A percentile compares a stretch with the other conserved stretches of the same genome.
Evolutionary conservation across 352 stramenopile species (phyloP).

Genomic region (Pythium catenulatum): DNA sequence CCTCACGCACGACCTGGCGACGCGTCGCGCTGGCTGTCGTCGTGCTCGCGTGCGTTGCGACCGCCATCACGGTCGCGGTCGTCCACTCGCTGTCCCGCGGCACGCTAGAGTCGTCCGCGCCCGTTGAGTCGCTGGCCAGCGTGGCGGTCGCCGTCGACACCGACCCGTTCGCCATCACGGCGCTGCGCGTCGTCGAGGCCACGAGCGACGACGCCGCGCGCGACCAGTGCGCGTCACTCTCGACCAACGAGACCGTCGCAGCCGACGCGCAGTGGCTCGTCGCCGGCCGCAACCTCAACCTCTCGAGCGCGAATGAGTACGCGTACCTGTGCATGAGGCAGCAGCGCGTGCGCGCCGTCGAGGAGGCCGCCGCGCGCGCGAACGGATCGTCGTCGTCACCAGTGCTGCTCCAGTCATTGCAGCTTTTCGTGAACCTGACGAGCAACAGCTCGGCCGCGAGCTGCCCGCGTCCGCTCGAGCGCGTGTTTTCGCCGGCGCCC

Average conservation of each 20-base stretch:
- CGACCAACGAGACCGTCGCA: background rate
- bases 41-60: background rate
- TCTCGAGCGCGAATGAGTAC: background rate
- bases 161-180: conserved; percentile 33
- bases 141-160: background rate
- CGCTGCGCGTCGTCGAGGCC: conserved; percentile 28
- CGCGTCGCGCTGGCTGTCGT: background rate
- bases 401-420: no score
- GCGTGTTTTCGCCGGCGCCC: background rate
- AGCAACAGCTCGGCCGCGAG: background rate
- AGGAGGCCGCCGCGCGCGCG: no score
- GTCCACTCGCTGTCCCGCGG: no score
- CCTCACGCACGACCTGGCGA: no score
- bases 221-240: conserved; percentile 5
- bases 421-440: no score
- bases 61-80: background rate
- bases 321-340: conserved; percentile 38
- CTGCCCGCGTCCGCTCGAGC: background rate
- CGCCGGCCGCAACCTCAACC: conserved; percentile 35
- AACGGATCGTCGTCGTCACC: background rate
- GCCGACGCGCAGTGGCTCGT: conserved; percentile 21
- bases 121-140: background rate
- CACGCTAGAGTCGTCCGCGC: background rate
- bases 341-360: background rate
- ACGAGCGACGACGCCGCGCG: background rate